Evolutionary conservation across 352 stramenopile species (phyloP).

Genomic region (Phytopythium chamaehyphon): DNA sequence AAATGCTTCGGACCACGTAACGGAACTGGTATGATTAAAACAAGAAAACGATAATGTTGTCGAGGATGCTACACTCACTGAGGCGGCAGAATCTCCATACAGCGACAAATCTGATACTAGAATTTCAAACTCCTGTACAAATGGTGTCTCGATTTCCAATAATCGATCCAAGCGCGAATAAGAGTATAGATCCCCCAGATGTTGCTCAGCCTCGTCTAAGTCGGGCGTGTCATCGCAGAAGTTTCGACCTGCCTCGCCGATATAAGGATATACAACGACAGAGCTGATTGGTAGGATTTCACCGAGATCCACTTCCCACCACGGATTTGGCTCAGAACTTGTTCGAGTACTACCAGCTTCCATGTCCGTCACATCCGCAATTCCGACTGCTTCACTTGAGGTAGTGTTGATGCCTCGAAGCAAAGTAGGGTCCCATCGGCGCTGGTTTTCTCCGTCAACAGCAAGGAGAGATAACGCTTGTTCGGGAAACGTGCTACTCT

Average conservation of each 20-base stretch:
- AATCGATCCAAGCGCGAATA: slow-evolving; percentile 32
- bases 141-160: slow-evolving; percentile 42
- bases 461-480: slow-evolving; percentile 39
- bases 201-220: slow-evolving; percentile 21
- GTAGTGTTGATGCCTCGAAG: slow-evolving; percentile 5
- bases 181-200: slow-evolving; percentile 32
- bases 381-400: not conserved
- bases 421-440: slow-evolving; percentile 36
- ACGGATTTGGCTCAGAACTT: slow-evolving; percentile 31
- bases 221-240: slow-evolving; percentile 21
- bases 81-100: slow-evolving; percentile 7
- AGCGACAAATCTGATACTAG: slow-evolving; percentile 29
- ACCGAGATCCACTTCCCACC: slow-evolving; percentile 74
- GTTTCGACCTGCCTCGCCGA: slow-evolving; percentile 28
- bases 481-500: slow-evolving; percentile 48
- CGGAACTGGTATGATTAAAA: slow-evolving; percentile 21
- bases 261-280: slow-evolving; percentile 48
- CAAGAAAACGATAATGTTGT: slow-evolving; percentile 52
- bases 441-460: slow-evolving; percentile 36
- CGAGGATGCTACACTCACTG: slow-evolving; percentile 11
- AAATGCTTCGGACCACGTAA: slow-evolving; percentile 36
- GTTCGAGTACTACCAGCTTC: slow-evolving; percentile 50
- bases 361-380: slow-evolving; percentile 2
- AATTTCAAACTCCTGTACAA: slow-evolving; percentile 49
- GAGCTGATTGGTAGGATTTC: slow-evolving; percentile 31